phyloP scores from a whole-genome alignment of 805 yeast genomes.

The Candida orba region DNA sequence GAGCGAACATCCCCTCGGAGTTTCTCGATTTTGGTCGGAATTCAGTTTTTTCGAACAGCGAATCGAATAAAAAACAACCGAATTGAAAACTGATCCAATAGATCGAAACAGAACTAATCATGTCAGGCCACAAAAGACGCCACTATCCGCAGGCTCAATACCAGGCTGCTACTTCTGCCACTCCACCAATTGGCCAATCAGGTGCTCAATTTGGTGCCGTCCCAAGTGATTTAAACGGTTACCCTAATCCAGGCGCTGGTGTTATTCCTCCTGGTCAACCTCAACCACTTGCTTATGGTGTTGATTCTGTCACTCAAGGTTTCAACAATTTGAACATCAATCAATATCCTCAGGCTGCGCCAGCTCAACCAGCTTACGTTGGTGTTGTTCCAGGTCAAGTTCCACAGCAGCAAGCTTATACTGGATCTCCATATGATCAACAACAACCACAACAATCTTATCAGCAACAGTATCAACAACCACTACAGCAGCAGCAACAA shows the following conservation, averaged over 20 bases:
- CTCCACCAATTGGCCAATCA: constrained; percentile 5
- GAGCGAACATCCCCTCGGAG: no score
- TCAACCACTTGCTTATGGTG: constrained; percentile 9
- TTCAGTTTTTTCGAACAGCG: background rate
- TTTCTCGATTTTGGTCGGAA: background rate
- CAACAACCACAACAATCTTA: background rate
- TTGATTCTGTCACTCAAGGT: constrained; percentile 15
- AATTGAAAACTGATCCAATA: background rate
- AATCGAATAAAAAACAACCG: background rate
- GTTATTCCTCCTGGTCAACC: constrained; percentile 7
- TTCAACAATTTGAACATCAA: constrained; percentile 11
- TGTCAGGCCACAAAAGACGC: constrained; percentile 25
- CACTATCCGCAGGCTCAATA: constrained; percentile 27
- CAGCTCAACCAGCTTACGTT: constrained; percentile 5
- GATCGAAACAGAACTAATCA: background rate
- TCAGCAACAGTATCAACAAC: constrained; percentile 2
- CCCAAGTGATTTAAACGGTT: constrained; percentile 3
- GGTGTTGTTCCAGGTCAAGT: constrained; percentile 1
- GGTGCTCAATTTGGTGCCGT: constrained; percentile 2
- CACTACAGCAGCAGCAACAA: constrained; percentile 2
- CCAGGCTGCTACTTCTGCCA: constrained; percentile 11
- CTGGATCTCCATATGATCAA: constrained; percentile 4
- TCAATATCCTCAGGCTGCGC: constrained; percentile 10
- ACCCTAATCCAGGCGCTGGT: background rate
- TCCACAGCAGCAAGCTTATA: constrained; percentile 1